Evolutionary conservation across 495 filamentous ascomycete species (phyloP).

Genomic region (Penicillium tannophilum): DNA sequence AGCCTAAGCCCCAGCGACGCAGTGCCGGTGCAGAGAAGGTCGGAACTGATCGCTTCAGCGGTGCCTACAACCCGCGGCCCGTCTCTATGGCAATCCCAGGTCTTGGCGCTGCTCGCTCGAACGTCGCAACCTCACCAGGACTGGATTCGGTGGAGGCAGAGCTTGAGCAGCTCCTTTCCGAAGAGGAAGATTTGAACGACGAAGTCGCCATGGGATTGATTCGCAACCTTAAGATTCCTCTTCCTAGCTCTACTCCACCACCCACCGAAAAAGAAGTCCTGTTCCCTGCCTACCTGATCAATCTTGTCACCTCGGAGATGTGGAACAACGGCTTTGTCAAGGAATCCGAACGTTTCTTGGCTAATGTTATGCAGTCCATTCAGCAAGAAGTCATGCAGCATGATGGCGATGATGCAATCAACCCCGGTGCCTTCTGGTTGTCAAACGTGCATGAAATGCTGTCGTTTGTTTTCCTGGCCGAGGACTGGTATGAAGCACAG

Average conservation of each 20-base stretch:
- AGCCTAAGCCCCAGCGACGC: conserved; percentile 93
- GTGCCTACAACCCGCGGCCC: conserved; percentile 88
- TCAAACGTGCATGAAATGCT: conserved; percentile 99
- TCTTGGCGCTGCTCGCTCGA: conserved; percentile 61
- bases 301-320: conserved; percentile 99
- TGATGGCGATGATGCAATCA: conserved; percentile 95
- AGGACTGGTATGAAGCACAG: conserved; percentile 99
- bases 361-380: conserved; percentile 99
- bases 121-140: conserved; percentile 72
- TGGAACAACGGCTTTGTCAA: conserved; percentile 99
- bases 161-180: conserved; percentile 87
- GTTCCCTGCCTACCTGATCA: conserved; percentile 98
- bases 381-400: conserved; percentile 99
- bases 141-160: conserved; percentile 90
- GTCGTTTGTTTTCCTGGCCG: conserved; percentile 97
- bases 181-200: conserved; percentile 93
- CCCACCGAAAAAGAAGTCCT: conserved; percentile 98
- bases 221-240: conserved; percentile 91
- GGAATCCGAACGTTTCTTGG: conserved; percentile 97
- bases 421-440: conserved; percentile 97
- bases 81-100: conserved; percentile 89
- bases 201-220: conserved; percentile 96
- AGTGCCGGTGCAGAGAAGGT: conserved; percentile 90
- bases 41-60: conserved; percentile 83
- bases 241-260: conserved; percentile 77